Conservation (phyloP, 1,139 yeast genomes). For the Yamadazyma triangularis region DNA sequence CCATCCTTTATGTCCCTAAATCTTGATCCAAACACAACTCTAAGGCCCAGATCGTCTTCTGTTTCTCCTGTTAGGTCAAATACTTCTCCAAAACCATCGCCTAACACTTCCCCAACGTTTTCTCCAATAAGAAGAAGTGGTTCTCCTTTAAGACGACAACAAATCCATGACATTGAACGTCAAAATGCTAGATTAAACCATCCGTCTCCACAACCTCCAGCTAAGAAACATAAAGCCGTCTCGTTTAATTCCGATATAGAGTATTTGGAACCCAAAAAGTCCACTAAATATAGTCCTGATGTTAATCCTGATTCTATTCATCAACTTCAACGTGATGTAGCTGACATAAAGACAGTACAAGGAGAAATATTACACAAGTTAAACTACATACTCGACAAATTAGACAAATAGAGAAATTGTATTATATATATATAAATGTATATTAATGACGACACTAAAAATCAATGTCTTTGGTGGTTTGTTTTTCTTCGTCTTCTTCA, state of each 20-base stretch:
- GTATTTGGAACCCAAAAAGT: slow-evolving; percentile 5
- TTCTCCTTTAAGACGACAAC: slow-evolving; percentile 30
- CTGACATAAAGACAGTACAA: slow-evolving; percentile 12
- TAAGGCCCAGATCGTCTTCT: too few relatives aligned
- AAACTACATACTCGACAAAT: slow-evolving; percentile 5
- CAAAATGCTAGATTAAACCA: slow-evolving; percentile 6
- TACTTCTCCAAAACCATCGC: too few relatives aligned
- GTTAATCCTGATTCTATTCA: neutral
- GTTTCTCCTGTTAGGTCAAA: too few relatives aligned
- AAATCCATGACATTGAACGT: slow-evolving; percentile 25
- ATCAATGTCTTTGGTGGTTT: slow-evolving; percentile 34
- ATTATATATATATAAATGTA: too few relatives aligned
- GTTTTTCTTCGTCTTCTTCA: slow-evolving; percentile 50
- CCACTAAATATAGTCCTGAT: slow-evolving; percentile 1
- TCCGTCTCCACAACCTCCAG: neutral
- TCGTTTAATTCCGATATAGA: slow-evolving; percentile 12
- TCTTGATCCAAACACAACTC: too few relatives aligned
- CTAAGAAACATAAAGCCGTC: slow-evolving; percentile 11
- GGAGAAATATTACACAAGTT: slow-evolving; percentile 11
- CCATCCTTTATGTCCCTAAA: too few relatives aligned
- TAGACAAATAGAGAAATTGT: too few relatives aligned
- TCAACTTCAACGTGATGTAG: neutral
- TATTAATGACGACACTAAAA: too few relatives aligned
- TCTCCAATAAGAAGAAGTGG: slow-evolving; percentile 35
- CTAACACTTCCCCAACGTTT: too few relatives aligned